Base-by-base conservation (phyloP, 2,329 filamentous ascomycete species). In the Dothideomycetidae sp. region DNA sequence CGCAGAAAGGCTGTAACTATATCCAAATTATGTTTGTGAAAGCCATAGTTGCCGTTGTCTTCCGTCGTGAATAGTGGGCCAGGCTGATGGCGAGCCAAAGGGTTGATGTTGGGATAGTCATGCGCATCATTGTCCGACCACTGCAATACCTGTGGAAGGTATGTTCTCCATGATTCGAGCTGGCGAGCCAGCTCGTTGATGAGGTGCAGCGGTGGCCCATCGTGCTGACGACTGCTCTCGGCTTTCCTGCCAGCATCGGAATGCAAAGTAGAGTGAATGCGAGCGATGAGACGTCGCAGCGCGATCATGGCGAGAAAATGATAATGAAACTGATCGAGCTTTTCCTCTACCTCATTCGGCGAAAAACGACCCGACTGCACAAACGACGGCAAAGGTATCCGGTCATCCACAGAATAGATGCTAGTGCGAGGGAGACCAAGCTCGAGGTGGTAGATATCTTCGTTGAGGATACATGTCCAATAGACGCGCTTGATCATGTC, bases 281-380 rank as follows among this genome's bases (percentile, higher is more conserved):
- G 61, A 1, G 64, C 60, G 26, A 68, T 67, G 2, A 76, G 54
- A 15, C 67, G 59, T 13, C 68, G 60, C 12, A 77, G 58, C 9
- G 70, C 67, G 31, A 77, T 68, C 47, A 75, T 71, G 0, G 72
- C 73, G 2, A 69, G 63, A 49, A 73, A 75, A 46, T 76, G 64
- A 41, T 72, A 67, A 43, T 71, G 65, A 40, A 69, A 71, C 13
- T 21, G 33, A 42, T 72, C 64, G 1, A 68, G 66, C 7, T 59
- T 53, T 43, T 71, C 64, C 42, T 70, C 67, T 13, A 56, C 59
- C 10, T 61, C 48, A 26, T 64, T 59, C n/a, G 58, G 62, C 17
- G 42, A 38, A 17, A 16, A 40, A 10, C 64, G 63, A 2, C 61
- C 56, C 2, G 58, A 59, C 36, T 61, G 63, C 30, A 53, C 49